These are phyloP conservation scores for Neurospora sp. DNA, from an alignment of 495 filamentous ascomycete genomes.

Conservation along the genomic window DNA sequence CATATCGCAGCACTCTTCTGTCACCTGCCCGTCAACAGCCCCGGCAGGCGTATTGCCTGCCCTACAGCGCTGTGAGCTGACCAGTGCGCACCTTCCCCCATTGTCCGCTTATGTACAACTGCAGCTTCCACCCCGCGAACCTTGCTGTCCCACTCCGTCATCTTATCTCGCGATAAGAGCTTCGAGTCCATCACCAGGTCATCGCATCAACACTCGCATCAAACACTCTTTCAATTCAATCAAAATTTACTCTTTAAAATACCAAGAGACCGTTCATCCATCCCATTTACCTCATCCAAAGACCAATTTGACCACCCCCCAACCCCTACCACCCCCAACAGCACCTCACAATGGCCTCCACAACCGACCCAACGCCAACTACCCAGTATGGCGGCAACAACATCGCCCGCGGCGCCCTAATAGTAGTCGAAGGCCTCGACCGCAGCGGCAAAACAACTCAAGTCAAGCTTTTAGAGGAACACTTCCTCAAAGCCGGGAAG, in stretches of 20 bases:
- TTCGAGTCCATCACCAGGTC: background rate
- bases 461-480: constrained; percentile 59
- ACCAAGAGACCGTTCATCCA: no score
- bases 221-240: background rate
- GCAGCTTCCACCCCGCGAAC: background rate
- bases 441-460: constrained; percentile 94
- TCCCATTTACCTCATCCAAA: no score
- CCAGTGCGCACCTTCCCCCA: background rate
- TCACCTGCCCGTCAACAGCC: background rate
- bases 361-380: background rate
- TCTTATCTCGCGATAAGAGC: background rate
- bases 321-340: no score
- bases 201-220: background rate
- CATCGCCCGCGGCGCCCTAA: constrained; percentile 55
- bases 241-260: background rate
- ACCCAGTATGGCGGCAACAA: background rate
- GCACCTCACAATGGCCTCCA: background rate
- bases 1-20: background rate
- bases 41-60: background rate
- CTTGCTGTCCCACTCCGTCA: background rate
- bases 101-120: background rate
- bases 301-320: no score
- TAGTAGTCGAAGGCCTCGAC: constrained; percentile 91
- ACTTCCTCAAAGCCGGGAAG: constrained; percentile 47
- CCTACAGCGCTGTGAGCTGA: background rate